Percentiles rank a stretch among this genome's conserved stretches.
phyloP scores from a whole-genome alignment of 2,329 filamentous ascomycete species.

The Clonostachys solani region DNA sequence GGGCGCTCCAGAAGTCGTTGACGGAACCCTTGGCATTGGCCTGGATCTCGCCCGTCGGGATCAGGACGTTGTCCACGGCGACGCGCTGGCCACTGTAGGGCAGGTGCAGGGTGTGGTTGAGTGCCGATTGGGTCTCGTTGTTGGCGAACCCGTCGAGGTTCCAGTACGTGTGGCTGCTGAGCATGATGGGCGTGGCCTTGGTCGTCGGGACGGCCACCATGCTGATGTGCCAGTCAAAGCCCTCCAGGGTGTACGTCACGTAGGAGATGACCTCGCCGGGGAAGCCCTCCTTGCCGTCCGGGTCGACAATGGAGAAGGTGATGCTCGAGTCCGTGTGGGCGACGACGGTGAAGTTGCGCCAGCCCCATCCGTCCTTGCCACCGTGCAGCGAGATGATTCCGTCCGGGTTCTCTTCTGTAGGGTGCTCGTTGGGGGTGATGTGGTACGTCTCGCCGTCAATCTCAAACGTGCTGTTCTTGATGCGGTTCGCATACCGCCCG shows the following conservation, averaged over 20 bases:
- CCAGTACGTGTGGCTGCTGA: slow-evolving; percentile 74
- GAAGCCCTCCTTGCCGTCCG: slow-evolving; percentile 71
- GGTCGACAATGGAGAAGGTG: slow-evolving; percentile 71
- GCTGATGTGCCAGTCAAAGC: slow-evolving; percentile 66
- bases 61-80: slow-evolving; percentile 64
- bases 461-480: slow-evolving; percentile 70
- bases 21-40: slow-evolving; percentile 62
- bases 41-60: slow-evolving; percentile 74
- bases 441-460: slow-evolving; percentile 61
- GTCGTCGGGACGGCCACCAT: slow-evolving; percentile 69
- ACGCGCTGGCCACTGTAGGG: slow-evolving; percentile 70
- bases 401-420: slow-evolving; percentile 39
- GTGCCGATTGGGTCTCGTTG: slow-evolving; percentile 57
- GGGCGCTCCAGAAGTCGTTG: slow-evolving; percentile 77
- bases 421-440: slow-evolving; percentile 60
- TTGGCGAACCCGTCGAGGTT: slow-evolving; percentile 78
- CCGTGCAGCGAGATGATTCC: slow-evolving; percentile 66
- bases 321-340: slow-evolving; percentile 62
- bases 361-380: slow-evolving; percentile 71
- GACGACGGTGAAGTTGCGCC: slow-evolving; percentile 73
- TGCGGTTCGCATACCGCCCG: slow-evolving; percentile 76
- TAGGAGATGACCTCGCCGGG: slow-evolving; percentile 72
- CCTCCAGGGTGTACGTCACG: slow-evolving; percentile 67
- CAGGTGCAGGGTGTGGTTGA: slow-evolving; percentile 70
- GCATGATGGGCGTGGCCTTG: slow-evolving; percentile 79